phyloP scores from a whole-genome alignment of 2,329 filamentous ascomycete genomes.

The Xylariaceae sp. region DNA sequence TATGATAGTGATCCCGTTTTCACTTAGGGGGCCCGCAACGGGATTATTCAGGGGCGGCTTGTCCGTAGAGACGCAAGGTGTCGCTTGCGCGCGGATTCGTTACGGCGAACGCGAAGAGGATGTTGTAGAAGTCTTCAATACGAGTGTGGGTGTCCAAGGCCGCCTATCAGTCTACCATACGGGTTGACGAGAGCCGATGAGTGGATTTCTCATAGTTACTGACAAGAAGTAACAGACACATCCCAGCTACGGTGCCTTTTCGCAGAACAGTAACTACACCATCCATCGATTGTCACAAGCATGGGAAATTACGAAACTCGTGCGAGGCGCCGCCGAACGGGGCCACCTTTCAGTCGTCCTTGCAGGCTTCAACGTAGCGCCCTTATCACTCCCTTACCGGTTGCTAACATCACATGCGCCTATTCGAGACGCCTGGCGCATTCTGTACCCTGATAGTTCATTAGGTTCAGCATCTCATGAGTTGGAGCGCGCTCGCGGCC shows the following conservation, averaged over 20 bases:
- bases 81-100: conserved; percentile 76
- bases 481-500: conserved; percentile 61
- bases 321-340: conserved; percentile 73
- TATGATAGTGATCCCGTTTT: conserved; percentile 67
- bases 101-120: conserved; percentile 62
- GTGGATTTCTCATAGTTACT: background rate
- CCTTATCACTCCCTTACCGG: conserved; percentile 75
- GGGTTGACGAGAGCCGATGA: background rate
- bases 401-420: conserved; percentile 75
- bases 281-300: conserved; percentile 89
- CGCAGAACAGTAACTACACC: conserved; percentile 72
- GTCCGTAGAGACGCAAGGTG: conserved; percentile 84
- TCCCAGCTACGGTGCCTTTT: conserved; percentile 77
- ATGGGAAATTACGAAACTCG: conserved; percentile 89
- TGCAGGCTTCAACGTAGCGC: conserved; percentile 97
- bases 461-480: conserved; percentile 67
- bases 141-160: conserved; percentile 54
- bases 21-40: conserved; percentile 88
- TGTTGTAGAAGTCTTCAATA: conserved; percentile 85
- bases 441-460: conserved; percentile 78
- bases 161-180: background rate
- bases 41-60: conserved; percentile 94
- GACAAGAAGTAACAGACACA: conserved; percentile 49
- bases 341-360: conserved; percentile 81
- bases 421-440: conserved; percentile 79